Conservation (phyloP, 352 stramenopile species). For the Phytophthora sp. region DNA sequence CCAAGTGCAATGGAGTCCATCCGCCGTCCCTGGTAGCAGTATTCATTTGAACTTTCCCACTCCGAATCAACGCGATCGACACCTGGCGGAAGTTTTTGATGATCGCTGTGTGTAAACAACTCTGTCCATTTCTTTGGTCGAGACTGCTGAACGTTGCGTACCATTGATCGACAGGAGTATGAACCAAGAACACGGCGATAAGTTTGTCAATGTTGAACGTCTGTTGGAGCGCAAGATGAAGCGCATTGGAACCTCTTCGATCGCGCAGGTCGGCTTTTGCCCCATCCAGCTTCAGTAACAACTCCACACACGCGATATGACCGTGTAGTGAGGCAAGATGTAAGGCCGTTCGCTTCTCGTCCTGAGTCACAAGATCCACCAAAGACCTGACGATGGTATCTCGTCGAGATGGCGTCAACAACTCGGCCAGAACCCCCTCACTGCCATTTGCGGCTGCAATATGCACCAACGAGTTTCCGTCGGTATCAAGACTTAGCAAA, state of each 20-base stretch:
- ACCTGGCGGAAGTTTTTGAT: conserved; percentile 65
- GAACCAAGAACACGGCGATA: conserved; percentile 45
- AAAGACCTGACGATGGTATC: conserved; percentile 30
- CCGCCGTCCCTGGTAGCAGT: conserved; percentile 50
- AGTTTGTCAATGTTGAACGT: conserved; percentile 73
- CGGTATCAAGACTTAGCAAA: conserved; percentile 44
- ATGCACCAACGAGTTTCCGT: conserved; percentile 57
- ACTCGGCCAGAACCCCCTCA: conserved; percentile 41
- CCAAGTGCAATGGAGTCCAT: conserved; percentile 68
- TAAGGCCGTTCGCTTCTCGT: conserved; percentile 49
- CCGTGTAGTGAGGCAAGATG: conserved; percentile 54
- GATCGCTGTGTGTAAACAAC: conserved; percentile 68
- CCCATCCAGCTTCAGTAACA: conserved; percentile 40
- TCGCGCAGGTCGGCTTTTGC: conserved; percentile 38
- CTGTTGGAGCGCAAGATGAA: conserved; percentile 67
- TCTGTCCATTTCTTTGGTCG: conserved; percentile 52
- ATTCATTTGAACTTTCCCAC: conserved; percentile 56
- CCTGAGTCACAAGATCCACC: conserved; percentile 46
- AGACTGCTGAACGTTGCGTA: conserved; percentile 48
- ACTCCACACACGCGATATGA: conserved; percentile 44
- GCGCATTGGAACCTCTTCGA: conserved; percentile 49
- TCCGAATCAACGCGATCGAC: conserved; percentile 44
- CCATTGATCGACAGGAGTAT: conserved; percentile 25
- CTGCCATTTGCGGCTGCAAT: conserved; percentile 47
- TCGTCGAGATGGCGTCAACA: conserved; percentile 21